A percentile compares a stretch with the other conserved stretches of the same genome.
Conservation (phyloP, 768 basidiomycete species). For the Boletus pseudopeckii region DNA sequence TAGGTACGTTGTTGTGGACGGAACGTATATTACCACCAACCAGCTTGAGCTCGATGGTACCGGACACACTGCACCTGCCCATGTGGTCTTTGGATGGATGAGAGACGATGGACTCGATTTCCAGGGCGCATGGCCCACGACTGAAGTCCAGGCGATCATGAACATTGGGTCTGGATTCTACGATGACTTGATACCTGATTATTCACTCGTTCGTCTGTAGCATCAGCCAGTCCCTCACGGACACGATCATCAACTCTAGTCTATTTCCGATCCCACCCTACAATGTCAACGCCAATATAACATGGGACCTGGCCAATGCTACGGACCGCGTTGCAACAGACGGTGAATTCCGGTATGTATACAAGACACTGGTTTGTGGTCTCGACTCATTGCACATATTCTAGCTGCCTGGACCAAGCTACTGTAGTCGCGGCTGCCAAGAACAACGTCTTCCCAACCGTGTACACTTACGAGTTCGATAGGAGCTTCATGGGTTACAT, state of each 20-base stretch:
- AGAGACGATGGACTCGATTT: constrained; percentile 49
- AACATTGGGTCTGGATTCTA: neutral
- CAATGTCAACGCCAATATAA: neutral
- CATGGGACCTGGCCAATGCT: constrained; percentile 2
- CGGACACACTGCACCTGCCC: constrained; percentile 40
- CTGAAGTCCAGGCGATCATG: neutral
- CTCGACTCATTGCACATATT: neutral
- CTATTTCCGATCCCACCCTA: constrained; percentile 1
- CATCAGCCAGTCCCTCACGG: neutral
- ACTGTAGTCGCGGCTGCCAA: constrained; percentile 42
- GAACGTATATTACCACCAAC: constrained; percentile 40
- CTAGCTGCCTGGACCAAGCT: constrained; percentile 41
- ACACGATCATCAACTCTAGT: constrained; percentile 1
- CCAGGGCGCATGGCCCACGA: constrained; percentile 35
- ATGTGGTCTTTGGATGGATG: constrained; percentile 50
- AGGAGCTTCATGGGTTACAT: constrained; percentile 44
- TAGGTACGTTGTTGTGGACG: constrained; percentile 40
- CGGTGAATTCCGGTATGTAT: constrained; percentile 6
- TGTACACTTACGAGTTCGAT: constrained; percentile 47
- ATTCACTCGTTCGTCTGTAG: neutral
- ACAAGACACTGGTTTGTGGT: no score
- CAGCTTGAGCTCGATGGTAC: constrained; percentile 39
- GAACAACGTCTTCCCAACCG: constrained; percentile 40
- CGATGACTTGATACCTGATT: no score
- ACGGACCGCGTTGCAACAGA: constrained; percentile 8